Percentiles rank a stretch among this genome's conserved stretches.
Conservation (phyloP, 2,329 filamentous ascomycete genomes). For the Pseudopithomyces maydicus region DNA sequence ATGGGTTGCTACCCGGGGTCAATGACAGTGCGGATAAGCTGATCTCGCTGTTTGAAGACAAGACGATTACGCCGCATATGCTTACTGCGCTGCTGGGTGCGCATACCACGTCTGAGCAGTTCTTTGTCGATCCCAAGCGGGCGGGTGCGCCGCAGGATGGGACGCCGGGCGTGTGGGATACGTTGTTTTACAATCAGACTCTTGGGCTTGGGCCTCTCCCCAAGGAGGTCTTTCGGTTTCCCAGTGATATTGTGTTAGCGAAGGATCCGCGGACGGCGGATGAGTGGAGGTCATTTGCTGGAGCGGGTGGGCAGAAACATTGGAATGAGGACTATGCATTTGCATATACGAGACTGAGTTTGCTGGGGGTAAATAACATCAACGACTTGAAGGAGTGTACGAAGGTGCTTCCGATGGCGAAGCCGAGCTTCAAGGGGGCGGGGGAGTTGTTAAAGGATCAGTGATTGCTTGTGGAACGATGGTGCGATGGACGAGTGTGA, state of each 20-base stretch:
- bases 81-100: slow-evolving; percentile 39
- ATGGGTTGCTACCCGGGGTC: slow-evolving; percentile 33
- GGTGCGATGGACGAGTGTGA: not conserved
- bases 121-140: slow-evolving; percentile 25
- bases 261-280: slow-evolving; percentile 28
- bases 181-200: slow-evolving; percentile 38
- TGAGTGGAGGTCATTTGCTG: slow-evolving; percentile 30
- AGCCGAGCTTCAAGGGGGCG: slow-evolving; percentile 14
- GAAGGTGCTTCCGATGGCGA: slow-evolving; percentile 48
- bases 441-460: slow-evolving; percentile 16
- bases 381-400: slow-evolving; percentile 60
- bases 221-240: slow-evolving; percentile 34
- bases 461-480: not conserved
- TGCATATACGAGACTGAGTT: slow-evolving; percentile 57
- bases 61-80: slow-evolving; percentile 38
- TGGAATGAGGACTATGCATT: slow-evolving; percentile 50
- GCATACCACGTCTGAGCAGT: slow-evolving; percentile 37
- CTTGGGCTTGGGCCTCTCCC: slow-evolving; percentile 23
- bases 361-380: slow-evolving; percentile 61
- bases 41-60: slow-evolving; percentile 40
- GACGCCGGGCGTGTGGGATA: slow-evolving; percentile 41
- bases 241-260: slow-evolving; percentile 34
- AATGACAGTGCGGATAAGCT: slow-evolving; percentile 30
- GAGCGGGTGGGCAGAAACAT: slow-evolving; percentile 17
- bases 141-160: slow-evolving; percentile 33